Evolutionary conservation across 176 grass and related monocot genomes (phyloP), one percentile per base, ranked within the genome.

Genomic region (Leersia perrieri): DNA sequence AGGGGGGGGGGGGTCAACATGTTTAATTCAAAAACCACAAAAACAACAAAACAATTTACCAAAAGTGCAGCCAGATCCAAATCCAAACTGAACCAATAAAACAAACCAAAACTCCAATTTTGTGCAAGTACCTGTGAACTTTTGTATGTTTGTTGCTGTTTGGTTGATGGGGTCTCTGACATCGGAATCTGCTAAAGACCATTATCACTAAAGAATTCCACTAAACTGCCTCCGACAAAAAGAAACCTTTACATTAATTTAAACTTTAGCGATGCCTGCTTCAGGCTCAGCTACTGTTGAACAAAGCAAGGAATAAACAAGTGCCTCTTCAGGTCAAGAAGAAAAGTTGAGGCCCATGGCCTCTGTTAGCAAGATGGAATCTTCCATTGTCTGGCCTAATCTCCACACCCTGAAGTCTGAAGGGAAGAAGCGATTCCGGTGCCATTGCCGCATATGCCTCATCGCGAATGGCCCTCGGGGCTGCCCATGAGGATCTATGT

Each of bases 341-440:
- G 30, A 7, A 32, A 26, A 76, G 16, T 26, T 28, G 51, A 49
- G 10, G 36, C 30, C 13, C 28, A 89, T 63, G 35, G 83, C 87
- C 71, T 90, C 87, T 11, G 29, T 49, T 22, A 97, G 77, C 20
- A 85, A 87, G 4, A 94, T 84, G 12, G 85, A 72, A 29, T 86
- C 18, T 20, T 62, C 60, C 11, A 11, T 29, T 14, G 82, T 76
- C 26, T 90, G 85, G 11, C 76, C 82, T 64, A 40, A 51, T 60
- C 45, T 87, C 94, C 94, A 94, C 8, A 97, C 89, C 66, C 49
- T 61, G 63, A 97, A 97, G 63, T 58, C 70, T 8, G 60, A n/a
- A 44, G 15, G 10, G 39, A 97, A 97, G 82, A 39, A 97, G 40
- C 91, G 91, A 10, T 0, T 3, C 28, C 20, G 4, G 26, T 60